Base-by-base conservation (phyloP, 1,139 yeast species). In the Blastobotrys arbuscula region DNA sequence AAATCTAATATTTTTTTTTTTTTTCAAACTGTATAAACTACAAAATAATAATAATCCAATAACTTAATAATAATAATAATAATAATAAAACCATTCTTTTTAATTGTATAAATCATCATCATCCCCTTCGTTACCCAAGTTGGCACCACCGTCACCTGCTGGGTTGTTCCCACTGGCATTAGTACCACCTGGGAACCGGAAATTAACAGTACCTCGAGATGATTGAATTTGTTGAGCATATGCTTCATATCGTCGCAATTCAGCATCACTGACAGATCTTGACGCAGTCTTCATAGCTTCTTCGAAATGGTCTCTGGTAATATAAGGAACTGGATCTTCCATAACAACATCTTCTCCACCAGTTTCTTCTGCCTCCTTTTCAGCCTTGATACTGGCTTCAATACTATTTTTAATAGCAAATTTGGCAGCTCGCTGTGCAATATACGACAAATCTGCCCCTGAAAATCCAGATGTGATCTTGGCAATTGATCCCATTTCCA, bases 201-300 rank as follows among this genome's bases (percentile, higher is more conserved):
- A 71, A 55, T 68, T 56, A 68, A 75, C 65, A 72, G 84, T 63
- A 51, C 99, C 98, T 71, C 98, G 86, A 1, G 97, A 86, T 47
- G 96, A 87, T 70, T 84, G 94, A 68, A 94, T 78, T 72, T 92
- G 97, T 70, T 89, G 97, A 50, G 98, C 96, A 65, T 90, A 94
- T 15, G 97, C 95, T 74, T 94, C 98, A 68, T 94, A 94, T 73
- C 98, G 92, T 73, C 99, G 92, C 64, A 94, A 79, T 72, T 94
- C 98, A 42, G 97, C 85, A 66, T 94, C 98, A 42, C 95, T 83
- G 50, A 94, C 98, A 49, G 97, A 89, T 64, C 97, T 86, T 72
- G 89, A 85, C 49, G 98, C 98, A 1, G 97, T 89, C 81, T 90
- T 89, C 98, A 94, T 94, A 45, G 99, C 98, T 74, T 92, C 98